A percentile compares a stretch with the other conserved stretches of the same genome.
Evolutionary conservation across 495 filamentous ascomycete species (phyloP).

Genomic region (Podospora didyma): DNA sequence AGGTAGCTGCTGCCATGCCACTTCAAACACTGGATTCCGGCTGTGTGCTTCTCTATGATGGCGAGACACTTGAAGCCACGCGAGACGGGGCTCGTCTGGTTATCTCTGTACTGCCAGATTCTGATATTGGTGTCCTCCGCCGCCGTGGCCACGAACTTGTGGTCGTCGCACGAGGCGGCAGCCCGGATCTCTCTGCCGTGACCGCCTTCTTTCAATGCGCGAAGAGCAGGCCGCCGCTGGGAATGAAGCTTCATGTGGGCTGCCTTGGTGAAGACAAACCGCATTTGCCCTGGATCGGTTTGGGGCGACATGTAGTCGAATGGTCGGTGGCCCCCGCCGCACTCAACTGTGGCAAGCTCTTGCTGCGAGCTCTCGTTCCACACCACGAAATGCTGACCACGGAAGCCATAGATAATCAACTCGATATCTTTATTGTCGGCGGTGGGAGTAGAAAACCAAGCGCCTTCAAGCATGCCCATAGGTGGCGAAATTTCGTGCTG

Average conservation of each 20-base stretch:
- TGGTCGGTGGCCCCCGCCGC: constrained; percentile 75
- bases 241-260: constrained; percentile 48
- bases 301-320: constrained; percentile 56
- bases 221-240: constrained; percentile 45
- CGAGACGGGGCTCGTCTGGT: not conserved
- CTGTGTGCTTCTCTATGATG: constrained; percentile 68
- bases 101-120: constrained; percentile 48
- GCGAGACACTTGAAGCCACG: constrained; percentile 47
- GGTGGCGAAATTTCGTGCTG: constrained; percentile 49
- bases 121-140: constrained; percentile 86
- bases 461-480: constrained; percentile 65
- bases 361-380: constrained; percentile 67
- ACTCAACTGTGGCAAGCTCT: constrained; percentile 66
- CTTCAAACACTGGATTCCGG: constrained; percentile 76
- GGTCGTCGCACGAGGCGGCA: constrained; percentile 48
- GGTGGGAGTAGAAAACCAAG: constrained; percentile 47
- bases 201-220: constrained; percentile 58
- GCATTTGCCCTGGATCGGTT: constrained; percentile 28
- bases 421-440: constrained; percentile 27
- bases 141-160: constrained; percentile 66
- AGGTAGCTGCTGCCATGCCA: constrained; percentile 70
- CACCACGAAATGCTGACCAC: constrained; percentile 68
- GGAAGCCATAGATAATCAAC: constrained; percentile 77
- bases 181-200: constrained; percentile 90
- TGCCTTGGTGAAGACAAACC: constrained; percentile 54